Evolutionary conservation across 2,329 filamentous ascomycete genomes (phyloP).

Genomic region (Penicillium janthinellum): DNA sequence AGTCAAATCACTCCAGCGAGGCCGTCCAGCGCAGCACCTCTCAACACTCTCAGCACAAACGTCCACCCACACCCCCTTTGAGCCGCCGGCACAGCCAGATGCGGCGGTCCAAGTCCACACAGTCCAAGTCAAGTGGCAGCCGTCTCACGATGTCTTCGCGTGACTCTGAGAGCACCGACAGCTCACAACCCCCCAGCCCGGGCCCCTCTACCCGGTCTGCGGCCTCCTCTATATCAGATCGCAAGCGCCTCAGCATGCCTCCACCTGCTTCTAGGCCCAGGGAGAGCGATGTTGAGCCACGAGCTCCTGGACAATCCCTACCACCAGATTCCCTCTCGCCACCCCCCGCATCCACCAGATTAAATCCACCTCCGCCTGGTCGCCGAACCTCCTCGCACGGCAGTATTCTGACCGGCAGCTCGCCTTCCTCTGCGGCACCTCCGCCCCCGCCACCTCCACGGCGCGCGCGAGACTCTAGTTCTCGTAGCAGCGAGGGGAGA

Average conservation of each 20-base stretch:
- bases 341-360: constrained; percentile 7
- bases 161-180: constrained; percentile 46
- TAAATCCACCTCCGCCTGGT: constrained; percentile 30
- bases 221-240: constrained; percentile 13
- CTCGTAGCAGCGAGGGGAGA: constrained; percentile 39
- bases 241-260: constrained; percentile 28
- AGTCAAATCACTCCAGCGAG: constrained; percentile 18
- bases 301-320: constrained; percentile 4
- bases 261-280: constrained; percentile 9
- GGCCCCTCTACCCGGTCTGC: constrained; percentile 25
- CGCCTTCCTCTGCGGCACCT: constrained; percentile 29
- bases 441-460: constrained; percentile 53
- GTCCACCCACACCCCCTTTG: constrained; percentile 52
- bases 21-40: constrained; percentile 35
- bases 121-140: constrained; percentile 35
- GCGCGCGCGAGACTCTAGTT: constrained; percentile 46
- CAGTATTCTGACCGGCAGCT: constrained; percentile 28
- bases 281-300: constrained; percentile 10
- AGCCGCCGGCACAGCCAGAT: constrained; percentile 52
- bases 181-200: constrained; percentile 33
- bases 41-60: constrained; percentile 42
- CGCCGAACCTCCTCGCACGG: constrained; percentile 32
- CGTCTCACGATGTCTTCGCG: constrained; percentile 46
- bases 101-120: constrained; percentile 38
- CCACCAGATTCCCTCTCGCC: constrained; percentile 24